Evolutionary conservation across 768 basidiomycete species (phyloP), one percentile per base, ranked within the genome.

Genomic region (Termitomyces sp.): DNA sequence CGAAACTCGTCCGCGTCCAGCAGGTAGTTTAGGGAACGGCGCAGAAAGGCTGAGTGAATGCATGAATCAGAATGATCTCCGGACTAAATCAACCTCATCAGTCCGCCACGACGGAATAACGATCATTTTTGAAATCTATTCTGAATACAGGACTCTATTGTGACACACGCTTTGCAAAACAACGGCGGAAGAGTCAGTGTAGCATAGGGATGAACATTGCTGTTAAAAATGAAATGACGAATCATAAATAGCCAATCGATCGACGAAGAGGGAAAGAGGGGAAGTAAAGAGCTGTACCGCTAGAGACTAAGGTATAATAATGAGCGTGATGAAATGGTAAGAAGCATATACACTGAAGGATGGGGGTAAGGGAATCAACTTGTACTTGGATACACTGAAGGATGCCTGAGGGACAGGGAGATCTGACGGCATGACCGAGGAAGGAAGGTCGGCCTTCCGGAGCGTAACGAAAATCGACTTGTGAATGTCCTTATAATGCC

Each of bases 1-100:
- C n/a, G 69, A 66, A 54, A 91, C 81, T 28, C 78, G 77, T 15
- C 88, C 88, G 24, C 73, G 67, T 30, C 88, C 88, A 35, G 74
- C 65, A 17, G 66, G 57, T 30, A 76, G 63, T 57, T 62, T 68
- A 47, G 65, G 54, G 32, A 72, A 66, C 38, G 56, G 30, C 30
- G 65, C 43, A 43, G 45, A 32, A 24, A 37, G 38, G 17, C 35
- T 15, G 22, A 24, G 45, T 51, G 54, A 45, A 47, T 44, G 51
- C 62, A 63, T 63, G 42, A 42, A 45, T 56, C 53, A 56, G 53
- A 44, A 53, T 52, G 28, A 57, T 30, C 34, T 17, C 30, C 2
- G 12, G 9, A 9, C 8, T 32, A 32, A 32, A 32, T 32, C 30
- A 32, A 32, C 30, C 30, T 32, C 30, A 32, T 32, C 30, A 34